phyloP scores from a whole-genome alignment of 306 rosid genomes.

The Senna tora region DNA sequence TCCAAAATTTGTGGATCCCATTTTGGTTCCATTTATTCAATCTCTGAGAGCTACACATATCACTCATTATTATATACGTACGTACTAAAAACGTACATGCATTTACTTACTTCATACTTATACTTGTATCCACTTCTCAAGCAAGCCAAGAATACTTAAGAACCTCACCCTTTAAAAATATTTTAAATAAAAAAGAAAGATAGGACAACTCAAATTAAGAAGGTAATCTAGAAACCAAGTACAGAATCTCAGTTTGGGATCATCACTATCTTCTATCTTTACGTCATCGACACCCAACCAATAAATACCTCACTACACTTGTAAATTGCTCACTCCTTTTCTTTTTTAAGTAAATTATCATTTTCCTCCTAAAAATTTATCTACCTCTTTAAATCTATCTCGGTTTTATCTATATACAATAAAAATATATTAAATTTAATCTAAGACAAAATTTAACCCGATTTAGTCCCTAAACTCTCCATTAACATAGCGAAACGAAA shows the following conservation, averaged over 20 bases:
- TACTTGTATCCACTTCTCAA: slow-evolving; percentile 27
- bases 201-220: no score
- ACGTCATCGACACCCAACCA: not conserved
- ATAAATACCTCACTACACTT: no score
- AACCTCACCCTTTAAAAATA: slow-evolving; percentile 10
- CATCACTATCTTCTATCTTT: slow-evolving; percentile 12
- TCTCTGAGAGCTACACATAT: not conserved
- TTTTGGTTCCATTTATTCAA: slow-evolving; percentile 14
- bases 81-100: no score
- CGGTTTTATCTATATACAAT: no score
- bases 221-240: slow-evolving; percentile 40
- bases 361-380: no score
- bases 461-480: no score
- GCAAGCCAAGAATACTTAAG: slow-evolving; percentile 28
- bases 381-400: no score
- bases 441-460: no score
- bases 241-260: slow-evolving; percentile 39
- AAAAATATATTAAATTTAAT: no score
- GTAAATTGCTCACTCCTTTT: no score
- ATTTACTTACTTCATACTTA: not conserved
- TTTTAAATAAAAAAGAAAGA: not conserved
- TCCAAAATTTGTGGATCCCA: slow-evolving; percentile 42
- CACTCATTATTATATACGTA: slow-evolving; percentile 13
- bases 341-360: no score
- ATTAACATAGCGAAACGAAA: no score